These are phyloP conservation scores for Pichia insulana DNA, from an alignment of 805 yeast species.

Conservation along the genomic window DNA sequence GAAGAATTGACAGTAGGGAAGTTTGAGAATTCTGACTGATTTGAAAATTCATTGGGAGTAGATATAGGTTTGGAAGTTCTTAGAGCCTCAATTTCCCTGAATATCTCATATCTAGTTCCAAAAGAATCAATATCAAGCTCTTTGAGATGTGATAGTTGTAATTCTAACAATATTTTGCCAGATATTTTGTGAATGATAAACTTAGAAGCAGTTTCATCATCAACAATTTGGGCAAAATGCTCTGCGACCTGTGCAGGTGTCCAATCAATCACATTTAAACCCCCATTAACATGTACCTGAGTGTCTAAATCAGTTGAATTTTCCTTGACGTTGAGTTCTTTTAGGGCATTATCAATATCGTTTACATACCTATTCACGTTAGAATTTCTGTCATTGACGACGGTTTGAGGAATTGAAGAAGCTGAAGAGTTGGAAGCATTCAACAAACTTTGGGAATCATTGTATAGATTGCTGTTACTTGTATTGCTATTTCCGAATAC, in stretches of 20 bases:
- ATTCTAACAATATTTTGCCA: conserved; percentile 75
- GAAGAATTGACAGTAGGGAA: not conserved
- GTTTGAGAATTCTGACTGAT: not conserved
- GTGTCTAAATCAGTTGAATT: not conserved
- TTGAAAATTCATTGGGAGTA: not conserved
- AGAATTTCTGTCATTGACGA: not conserved
- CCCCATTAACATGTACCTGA: no score
- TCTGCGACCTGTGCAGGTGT: conserved; percentile 77
- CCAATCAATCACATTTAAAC: conserved; percentile 55
- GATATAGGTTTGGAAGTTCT: conserved; percentile 17
- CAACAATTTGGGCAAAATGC: conserved; percentile 65
- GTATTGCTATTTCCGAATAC: no score
- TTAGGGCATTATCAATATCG: conserved; percentile 66
- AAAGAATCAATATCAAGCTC: conserved; percentile 88
- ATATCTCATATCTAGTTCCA: conserved; percentile 90
- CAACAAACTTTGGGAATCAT: not conserved
- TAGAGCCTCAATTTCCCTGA: conserved; percentile 76
- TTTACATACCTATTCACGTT: conserved; percentile 38
- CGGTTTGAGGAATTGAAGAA: not conserved
- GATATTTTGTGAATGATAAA: conserved; percentile 84
- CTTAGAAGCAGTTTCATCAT: conserved; percentile 61
- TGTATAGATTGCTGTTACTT: not conserved
- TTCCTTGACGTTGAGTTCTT: conserved; percentile 39
- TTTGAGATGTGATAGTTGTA: conserved; percentile 78
- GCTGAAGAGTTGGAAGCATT: not conserved